Evolutionary conservation across 2,329 filamentous ascomycete species (phyloP), one percentile per base, ranked within the genome.

Genomic region (Pezicula radicicola): DNA sequence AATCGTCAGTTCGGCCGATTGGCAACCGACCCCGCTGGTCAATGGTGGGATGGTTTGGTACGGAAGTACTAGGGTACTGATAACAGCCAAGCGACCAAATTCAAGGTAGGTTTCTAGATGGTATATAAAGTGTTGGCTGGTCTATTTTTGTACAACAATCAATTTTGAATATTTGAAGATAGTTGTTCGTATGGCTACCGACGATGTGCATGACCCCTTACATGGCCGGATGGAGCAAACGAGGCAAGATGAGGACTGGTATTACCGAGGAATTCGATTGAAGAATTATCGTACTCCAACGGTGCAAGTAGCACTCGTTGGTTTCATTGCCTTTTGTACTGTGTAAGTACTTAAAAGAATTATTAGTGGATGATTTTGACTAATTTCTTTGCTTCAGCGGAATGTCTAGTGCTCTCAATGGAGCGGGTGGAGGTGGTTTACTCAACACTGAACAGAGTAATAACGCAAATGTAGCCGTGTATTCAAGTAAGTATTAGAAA

Each of bases 391-490:
- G 19, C 18, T 39, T 12, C n/a, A 50, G 48, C 5, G 49, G 43
- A 12, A 51, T 46, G 43, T 51, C 43, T 5, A 40, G 21, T 6
- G 49, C 49, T 10, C 45, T 47, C 18, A 37, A 35, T 30, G 43
- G 49, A 30, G 43, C 27, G 1, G 49, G 49, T 19, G 49, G 49
- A 8, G 43, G 49, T 27, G 49, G 49, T 6, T 35, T 41, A 16
- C 25, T 51, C 5, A 51, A 51, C 25, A 46, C 42, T 12, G 36
- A 44, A 10, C 43, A 49, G 41, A 44, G 37, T n/a, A 49, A 40
- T 7, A 42, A 49, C 21, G 52, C 52, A 12, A 55, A 51, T 50
- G 49, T 49, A 13, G 52, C 52, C 9, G 40, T 51, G 7, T 51
- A 51, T 28, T 49, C 53, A 37, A 53, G 51, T 53, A 49, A 21